phyloP scores from a whole-genome alignment of 108 stramenopile species.

The Skeletonema marinoi region DNA sequence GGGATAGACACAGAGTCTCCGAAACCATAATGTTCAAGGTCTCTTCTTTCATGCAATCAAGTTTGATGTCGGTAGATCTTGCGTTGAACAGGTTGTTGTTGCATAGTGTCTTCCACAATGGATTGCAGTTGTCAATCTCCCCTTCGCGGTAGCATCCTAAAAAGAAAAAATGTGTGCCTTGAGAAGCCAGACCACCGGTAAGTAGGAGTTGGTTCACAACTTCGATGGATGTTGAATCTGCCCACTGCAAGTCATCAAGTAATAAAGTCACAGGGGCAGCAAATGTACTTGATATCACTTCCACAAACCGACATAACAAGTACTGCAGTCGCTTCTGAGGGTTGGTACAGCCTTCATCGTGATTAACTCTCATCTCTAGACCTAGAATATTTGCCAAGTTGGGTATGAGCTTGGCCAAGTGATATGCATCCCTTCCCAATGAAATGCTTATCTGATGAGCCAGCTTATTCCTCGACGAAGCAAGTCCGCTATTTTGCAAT shows the following conservation, averaged over 20 bases:
- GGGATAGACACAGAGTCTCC: conserved; percentile 1
- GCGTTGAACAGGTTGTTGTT: background rate
- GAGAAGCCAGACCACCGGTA: no score
- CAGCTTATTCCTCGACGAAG: background rate
- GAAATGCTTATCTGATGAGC: background rate
- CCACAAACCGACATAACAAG: conserved; percentile 24
- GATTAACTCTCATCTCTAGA: background rate
- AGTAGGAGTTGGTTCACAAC: conserved; percentile 8
- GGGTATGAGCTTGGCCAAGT: conserved; percentile 29
- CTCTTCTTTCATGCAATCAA: conserved; percentile 1
- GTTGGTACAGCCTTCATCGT: conserved; percentile 12
- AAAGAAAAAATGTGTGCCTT: no score
- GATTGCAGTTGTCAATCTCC: background rate
- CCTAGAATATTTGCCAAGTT: conserved; percentile 7
- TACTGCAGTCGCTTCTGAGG: conserved; percentile 27
- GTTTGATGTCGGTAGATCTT: background rate
- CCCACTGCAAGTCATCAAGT: conserved; percentile 34
- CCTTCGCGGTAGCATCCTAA: no score
- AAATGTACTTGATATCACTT: conserved; percentile 20
- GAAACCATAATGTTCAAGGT: conserved; percentile 3
- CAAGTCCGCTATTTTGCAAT: background rate
- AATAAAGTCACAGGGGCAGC: conserved; percentile 28
- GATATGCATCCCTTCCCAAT: conserved; percentile 5
- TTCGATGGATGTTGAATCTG: background rate
- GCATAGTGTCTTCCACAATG: background rate